phyloP scores from a whole-genome alignment of 192 early-diverging fungal genomes.

The Backusella psychrophila region DNA sequence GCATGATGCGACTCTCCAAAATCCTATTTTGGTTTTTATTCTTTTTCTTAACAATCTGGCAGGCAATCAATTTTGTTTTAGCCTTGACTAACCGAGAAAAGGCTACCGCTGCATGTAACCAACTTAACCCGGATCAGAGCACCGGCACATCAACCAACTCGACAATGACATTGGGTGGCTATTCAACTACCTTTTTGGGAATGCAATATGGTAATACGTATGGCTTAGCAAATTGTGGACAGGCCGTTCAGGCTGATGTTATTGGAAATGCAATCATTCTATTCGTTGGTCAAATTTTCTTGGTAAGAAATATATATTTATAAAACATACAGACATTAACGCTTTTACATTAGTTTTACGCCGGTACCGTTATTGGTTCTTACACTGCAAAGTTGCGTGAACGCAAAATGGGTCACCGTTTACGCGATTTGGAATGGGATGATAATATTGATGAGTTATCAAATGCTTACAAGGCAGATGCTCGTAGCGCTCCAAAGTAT shows the following conservation, averaged over 20 bases:
- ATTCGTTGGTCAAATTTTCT: constrained; percentile 22
- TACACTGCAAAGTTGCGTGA: constrained; percentile 21
- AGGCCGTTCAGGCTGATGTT: constrained; percentile 28
- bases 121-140: not conserved
- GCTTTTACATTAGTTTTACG: constrained; percentile 20
- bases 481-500: constrained; percentile 16
- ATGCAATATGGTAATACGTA: constrained; percentile 27
- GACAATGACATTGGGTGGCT: constrained; percentile 9
- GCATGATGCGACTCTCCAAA: constrained; percentile 21
- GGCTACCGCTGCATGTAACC: constrained; percentile 1
- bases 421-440: constrained; percentile 33
- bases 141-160: not conserved
- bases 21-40: constrained; percentile 25
- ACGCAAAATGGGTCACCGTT: constrained; percentile 25
- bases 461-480: constrained; percentile 20
- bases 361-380: constrained; percentile 15
- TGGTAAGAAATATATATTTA: constrained; percentile 11
- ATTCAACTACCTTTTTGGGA: constrained; percentile 22
- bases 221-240: constrained; percentile 28
- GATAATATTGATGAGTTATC: constrained; percentile 19
- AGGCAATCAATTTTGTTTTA: constrained; percentile 21
- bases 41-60: constrained; percentile 21
- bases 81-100: constrained; percentile 16
- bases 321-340: not conserved
- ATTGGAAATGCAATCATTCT: constrained; percentile 24